Conservation (phyloP, 441 rosid species). For the Dalechampia spathulata region DNA sequence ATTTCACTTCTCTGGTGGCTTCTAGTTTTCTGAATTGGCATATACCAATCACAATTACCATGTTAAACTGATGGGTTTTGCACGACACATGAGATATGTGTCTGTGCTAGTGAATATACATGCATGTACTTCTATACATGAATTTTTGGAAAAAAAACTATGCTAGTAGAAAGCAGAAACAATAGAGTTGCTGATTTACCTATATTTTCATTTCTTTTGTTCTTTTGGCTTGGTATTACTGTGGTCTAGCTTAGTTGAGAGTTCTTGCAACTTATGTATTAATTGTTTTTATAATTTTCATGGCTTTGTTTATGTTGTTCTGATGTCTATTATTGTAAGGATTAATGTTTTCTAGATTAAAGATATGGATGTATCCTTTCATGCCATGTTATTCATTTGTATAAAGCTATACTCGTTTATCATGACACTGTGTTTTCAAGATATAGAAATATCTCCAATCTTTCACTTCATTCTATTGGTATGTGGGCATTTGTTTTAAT, state of each 20-base stretch:
- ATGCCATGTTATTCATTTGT: not conserved
- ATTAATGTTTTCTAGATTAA: not conserved
- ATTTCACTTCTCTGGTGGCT: not conserved
- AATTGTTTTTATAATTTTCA: not conserved
- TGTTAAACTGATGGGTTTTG: not conserved
- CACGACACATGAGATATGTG: not conserved
- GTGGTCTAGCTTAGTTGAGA: not conserved
- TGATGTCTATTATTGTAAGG: not conserved
- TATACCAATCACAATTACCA: not conserved
- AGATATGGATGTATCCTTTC: not conserved
- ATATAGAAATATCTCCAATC: not conserved
- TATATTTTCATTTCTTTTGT: not conserved
- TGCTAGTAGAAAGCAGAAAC: slow-evolving; percentile 2
- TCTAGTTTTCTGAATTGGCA: slow-evolving; percentile 1
- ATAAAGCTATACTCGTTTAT: not conserved
- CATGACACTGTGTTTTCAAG: not conserved
- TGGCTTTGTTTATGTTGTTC: not conserved
- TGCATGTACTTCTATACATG: not conserved
- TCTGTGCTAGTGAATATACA: not conserved
- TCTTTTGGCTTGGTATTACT: not conserved
- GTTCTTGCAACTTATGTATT: not conserved
- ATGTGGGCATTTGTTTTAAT: too few relatives aligned
- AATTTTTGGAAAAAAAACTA: too few relatives aligned
- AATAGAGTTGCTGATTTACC: not conserved
- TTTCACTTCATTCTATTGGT: not conserved